Base-by-base conservation (phyloP, 257 asterid genomes). In the Scutellaria galericulata region DNA sequence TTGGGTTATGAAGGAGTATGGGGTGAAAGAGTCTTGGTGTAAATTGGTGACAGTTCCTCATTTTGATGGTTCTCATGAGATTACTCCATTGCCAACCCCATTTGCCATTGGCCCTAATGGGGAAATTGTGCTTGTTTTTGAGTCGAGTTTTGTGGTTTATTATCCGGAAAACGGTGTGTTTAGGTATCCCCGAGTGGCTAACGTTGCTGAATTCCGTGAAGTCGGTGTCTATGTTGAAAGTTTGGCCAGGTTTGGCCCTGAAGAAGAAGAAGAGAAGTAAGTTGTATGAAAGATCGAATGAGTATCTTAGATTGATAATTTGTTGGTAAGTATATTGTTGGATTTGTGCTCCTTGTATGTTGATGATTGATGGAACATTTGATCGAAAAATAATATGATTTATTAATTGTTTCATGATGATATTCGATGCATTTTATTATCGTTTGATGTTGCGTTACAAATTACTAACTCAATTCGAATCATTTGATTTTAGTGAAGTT, bases 1-100 rank as follows among this genome's bases (percentile, higher is more conserved):
- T 44, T 87, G 87, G 93, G 75, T 79, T 47, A 57, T 85, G 90
- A 85, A 79, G 72, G 80, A 81, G 42, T 81, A 85, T 46, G 87
- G 87, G 35, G 79, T 82, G 22, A 72, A 53, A 9, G 81, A 83
- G 3, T 83, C 85, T 12, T 87, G 86, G 88, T 10, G 13, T 45
- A 85, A 81, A 57, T 44, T 83, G 69, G 47, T 67, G 35, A 55
- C 79, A 6, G 14, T 85, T 63, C 71, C 83, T 27, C 67, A 66
- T 57, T 11, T 48, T 44, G 8, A 46, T 47, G 39, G 9, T 61
- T 73, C 76, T 7, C 68, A 65, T 42, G 65, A 59, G 8, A 7
- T 31, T 31, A 4, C 3, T 10, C 11, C 22, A 20, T 72, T 35
- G 46, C 11, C 45, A 1, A 54, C n/a, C 1, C 80, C 80, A 1